These are phyloP conservation scores for Abrus precatorius DNA, from an alignment of 306 rosid genomes.

Conservation along the genomic window DNA sequence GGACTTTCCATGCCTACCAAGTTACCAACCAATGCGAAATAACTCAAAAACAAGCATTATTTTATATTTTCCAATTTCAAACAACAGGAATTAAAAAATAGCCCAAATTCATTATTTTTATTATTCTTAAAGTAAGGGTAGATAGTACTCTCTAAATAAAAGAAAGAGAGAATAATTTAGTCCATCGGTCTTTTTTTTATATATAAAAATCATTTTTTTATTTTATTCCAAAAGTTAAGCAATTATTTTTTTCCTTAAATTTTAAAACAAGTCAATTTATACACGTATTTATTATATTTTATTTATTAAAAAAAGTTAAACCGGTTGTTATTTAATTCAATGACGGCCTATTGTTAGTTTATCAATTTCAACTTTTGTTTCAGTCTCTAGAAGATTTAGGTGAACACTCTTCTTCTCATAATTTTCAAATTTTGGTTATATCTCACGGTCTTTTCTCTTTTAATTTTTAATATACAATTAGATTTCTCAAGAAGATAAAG, in stretches of 20 bases:
- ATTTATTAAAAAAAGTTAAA: too few relatives aligned
- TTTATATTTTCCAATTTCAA: neutral
- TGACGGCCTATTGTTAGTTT: neutral
- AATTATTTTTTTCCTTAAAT: neutral
- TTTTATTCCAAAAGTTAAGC: neutral
- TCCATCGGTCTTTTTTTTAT: too few relatives aligned
- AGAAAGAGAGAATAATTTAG: neutral
- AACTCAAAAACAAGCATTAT: neutral
- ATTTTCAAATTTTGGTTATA: neutral
- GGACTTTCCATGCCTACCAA: neutral
- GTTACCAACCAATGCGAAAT: neutral
- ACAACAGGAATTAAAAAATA: neutral
- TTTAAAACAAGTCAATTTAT: neutral
- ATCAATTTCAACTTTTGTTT: neutral
- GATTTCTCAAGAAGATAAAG: neutral
- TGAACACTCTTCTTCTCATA: neutral
- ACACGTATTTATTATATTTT: too few relatives aligned
- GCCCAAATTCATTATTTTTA: neutral
- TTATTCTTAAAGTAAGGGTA: neutral
- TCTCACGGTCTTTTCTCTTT: neutral
- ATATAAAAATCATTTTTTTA: neutral
- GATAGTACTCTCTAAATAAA: neutral
- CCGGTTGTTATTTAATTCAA: neutral
- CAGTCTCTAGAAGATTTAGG: conserved; percentile 1
- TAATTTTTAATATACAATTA: neutral